Base-by-base conservation (phyloP, 495 filamentous ascomycete species). In the Penicillium roqueforti region DNA sequence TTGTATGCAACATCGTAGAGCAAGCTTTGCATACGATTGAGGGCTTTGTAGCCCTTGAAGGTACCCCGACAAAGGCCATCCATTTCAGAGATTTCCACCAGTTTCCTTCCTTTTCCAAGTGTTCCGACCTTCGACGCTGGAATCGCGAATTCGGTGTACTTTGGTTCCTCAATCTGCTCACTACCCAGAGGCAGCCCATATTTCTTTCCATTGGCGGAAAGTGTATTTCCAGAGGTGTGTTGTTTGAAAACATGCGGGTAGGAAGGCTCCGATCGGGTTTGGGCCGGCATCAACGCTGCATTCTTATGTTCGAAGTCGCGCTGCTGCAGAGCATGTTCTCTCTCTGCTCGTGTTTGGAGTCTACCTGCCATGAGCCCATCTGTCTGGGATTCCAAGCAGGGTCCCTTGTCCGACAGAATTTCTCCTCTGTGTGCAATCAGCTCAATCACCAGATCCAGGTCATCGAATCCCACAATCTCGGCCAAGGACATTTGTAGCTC, bases 1-100 rank as follows among this genome's bases (percentile, higher is more conserved):
- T 87, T 87, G 71, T 99, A 99, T 3, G 92, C 93, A 3, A 99
- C 91, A 3, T 92, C 90, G 67, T 95, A 96, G 4, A 97, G 87
- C 45, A 99, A 70, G 59, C 91, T 97, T 72, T 99, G 93, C 93
- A 99, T 99, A 20, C 93, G 85, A 62, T 99, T 99, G 45, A 99
- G 76, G 1, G 86, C 68, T 69, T 91, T 92, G 71, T 99, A 99
- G 0, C 90, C 92, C 60, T 86, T 88, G 71, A 99, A 99, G 1
- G 95, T 97, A n/a, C 80, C 80, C 55, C 82, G 79, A 66, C 92
- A 97, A 20, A 99, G 77, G 6, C 87, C 89, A 70, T 99, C 93
- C 82, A 99, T 80, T 4, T 87, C 85, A 18, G 79, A 70, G 38
- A 99, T 91, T 16, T 83, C 63, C 16, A 97, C 74, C 6, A 97